These are phyloP conservation scores for Gentiana macrophylla DNA, from an alignment of 257 asterid genomes.

Conservation along the genomic window DNA sequence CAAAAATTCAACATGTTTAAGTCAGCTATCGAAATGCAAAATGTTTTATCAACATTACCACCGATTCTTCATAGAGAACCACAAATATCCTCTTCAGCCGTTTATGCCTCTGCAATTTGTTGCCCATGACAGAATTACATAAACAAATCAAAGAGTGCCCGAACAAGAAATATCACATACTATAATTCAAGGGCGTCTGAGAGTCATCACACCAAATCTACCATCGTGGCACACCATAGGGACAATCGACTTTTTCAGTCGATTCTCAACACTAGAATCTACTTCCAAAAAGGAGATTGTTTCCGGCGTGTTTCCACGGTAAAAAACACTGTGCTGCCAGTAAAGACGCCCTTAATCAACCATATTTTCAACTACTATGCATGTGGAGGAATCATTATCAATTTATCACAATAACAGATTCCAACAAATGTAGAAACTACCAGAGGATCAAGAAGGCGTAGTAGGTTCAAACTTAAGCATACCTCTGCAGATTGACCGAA, in stretches of 20 bases:
- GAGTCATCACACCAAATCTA: no score
- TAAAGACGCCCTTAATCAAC: no score
- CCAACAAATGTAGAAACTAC: slow-evolving; percentile 1
- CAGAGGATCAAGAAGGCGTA: not conserved
- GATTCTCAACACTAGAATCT: not conserved
- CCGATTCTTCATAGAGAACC: slow-evolving; percentile 72
- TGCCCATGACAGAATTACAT: slow-evolving; percentile 9
- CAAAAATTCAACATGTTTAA: not conserved
- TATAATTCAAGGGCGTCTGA: not conserved
- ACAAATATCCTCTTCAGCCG: slow-evolving; percentile 62
- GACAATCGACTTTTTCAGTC: not conserved
- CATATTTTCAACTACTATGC: no score
- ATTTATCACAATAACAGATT: not conserved
- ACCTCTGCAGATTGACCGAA: slow-evolving; percentile 77
- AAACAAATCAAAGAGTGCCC: slow-evolving; percentile 17
- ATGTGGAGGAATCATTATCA: no score
- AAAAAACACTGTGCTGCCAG: no score
- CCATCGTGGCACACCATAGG: not conserved
- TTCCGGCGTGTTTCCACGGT: no score
- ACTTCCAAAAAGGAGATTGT: not conserved
- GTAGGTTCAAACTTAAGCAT: slow-evolving; percentile 14
- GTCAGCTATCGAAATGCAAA: slow-evolving; percentile 3
- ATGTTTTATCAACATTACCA: slow-evolving; percentile 24
- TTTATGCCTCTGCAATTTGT: slow-evolving; percentile 56
- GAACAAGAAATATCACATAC: not conserved